Evolutionary conservation across 495 filamentous ascomycete species (phyloP).

Genomic region (Hamigera avellanea): DNA sequence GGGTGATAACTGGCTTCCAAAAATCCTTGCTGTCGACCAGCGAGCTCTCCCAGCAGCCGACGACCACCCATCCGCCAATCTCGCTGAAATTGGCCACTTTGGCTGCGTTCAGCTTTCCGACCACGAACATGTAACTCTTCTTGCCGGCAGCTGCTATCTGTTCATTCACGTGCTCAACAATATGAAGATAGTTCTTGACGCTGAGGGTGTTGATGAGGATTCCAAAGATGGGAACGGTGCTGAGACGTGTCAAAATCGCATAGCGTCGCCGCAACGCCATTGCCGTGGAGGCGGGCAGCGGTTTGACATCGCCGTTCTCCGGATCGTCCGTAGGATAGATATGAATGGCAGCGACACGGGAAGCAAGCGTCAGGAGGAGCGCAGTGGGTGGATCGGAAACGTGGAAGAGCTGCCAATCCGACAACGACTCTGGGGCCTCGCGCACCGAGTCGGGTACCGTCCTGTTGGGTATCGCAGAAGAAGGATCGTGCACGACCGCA

Average conservation of each 20-base stretch:
- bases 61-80: constrained; percentile 90
- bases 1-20: constrained; percentile 79
- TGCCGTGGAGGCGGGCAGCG: constrained; percentile 37
- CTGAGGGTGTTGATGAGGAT: constrained; percentile 92
- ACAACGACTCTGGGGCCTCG: constrained; percentile 39
- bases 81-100: constrained; percentile 96
- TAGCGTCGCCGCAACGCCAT: constrained; percentile 72
- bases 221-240: constrained; percentile 73
- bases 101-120: constrained; percentile 89
- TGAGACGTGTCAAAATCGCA: constrained; percentile 68
- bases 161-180: constrained; percentile 56
- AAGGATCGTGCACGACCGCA: constrained; percentile 64
- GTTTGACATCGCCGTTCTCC: constrained; percentile 21
- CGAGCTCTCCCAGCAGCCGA: constrained; percentile 96
- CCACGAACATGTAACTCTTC: constrained; percentile 91
- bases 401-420: constrained; percentile 75
- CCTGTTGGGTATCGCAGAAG: constrained; percentile 78
- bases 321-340: constrained; percentile 55
- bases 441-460: constrained; percentile 41
- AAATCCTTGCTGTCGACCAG: constrained; percentile 78
- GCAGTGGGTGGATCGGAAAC: constrained; percentile 75
- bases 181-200: constrained; percentile 78
- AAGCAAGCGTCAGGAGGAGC: constrained; percentile 76
- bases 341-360: constrained; percentile 64
- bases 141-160: constrained; percentile 69